A percentile compares a stretch with the other conserved stretches of the same genome.
Conservation (phyloP, 306 rosid genomes). For the Citrullus colocynthis region DNA sequence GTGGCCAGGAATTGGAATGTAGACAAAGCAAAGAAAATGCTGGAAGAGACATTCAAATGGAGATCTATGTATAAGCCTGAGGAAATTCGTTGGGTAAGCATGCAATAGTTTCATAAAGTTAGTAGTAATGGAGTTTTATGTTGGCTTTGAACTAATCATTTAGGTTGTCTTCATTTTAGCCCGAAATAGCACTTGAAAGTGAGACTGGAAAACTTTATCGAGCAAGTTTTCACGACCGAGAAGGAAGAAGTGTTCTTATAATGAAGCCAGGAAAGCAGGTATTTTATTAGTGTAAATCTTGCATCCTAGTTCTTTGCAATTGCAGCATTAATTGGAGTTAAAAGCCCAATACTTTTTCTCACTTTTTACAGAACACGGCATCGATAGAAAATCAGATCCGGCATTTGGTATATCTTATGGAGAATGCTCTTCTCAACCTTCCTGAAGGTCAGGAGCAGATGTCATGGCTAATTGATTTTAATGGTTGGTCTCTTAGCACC, state of each 20-base stretch:
- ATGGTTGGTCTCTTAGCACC: constrained; percentile 31
- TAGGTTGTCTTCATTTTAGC: constrained; percentile 9
- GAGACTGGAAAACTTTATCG: constrained; percentile 62
- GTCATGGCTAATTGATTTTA: constrained; percentile 45
- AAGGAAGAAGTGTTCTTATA: constrained; percentile 40
- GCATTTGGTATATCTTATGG: constrained; percentile 70
- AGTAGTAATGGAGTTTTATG: background rate
- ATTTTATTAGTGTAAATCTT: background rate
- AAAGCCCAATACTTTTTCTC: background rate
- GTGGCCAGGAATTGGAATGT: constrained; percentile 34
- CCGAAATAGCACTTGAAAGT: constrained; percentile 32
- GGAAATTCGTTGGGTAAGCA: constrained; percentile 33
- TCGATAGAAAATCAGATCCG: constrained; percentile 58
- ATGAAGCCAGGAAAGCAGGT: constrained; percentile 43
- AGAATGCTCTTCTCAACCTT: constrained; percentile 51
- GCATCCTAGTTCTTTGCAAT: background rate
- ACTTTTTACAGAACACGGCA: constrained; percentile 39
- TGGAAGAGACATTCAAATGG: constrained; percentile 69
- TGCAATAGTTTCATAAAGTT: background rate
- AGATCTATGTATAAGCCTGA: constrained; percentile 56
- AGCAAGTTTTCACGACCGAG: constrained; percentile 62
- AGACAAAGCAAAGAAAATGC: constrained; percentile 55
- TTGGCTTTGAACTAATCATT: background rate
- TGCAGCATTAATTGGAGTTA: background rate
- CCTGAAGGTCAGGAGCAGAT: constrained; percentile 67